phyloP scores from a whole-genome alignment of 768 basidiomycete genomes.

The Phanerochaete sordida region DNA sequence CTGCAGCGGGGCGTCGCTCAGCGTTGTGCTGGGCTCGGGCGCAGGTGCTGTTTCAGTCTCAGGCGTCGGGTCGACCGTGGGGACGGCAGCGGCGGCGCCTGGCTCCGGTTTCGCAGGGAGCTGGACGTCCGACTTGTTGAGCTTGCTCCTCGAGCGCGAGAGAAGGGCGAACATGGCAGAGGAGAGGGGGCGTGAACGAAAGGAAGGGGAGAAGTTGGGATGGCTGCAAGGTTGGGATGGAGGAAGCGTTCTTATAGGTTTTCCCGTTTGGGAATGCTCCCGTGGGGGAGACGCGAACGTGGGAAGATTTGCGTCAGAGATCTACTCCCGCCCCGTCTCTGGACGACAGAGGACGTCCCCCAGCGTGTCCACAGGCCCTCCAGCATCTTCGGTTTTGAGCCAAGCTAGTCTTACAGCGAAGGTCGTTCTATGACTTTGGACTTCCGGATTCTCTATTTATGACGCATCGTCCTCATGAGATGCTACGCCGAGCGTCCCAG shows the following conservation, averaged over 20 bases:
- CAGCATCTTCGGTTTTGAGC: too few species aligned
- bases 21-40: not conserved
- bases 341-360: too few species aligned
- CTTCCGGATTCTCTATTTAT: too few species aligned
- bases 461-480: too few species aligned
- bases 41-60: not conserved
- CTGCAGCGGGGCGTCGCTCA: not conserved
- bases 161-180: not conserved
- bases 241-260: not conserved
- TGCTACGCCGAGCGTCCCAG: too few species aligned
- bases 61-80: not conserved
- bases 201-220: not conserved
- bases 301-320: not conserved
- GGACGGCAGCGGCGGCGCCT: not conserved
- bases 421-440: too few species aligned
- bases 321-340: not conserved
- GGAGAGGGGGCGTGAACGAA: not conserved
- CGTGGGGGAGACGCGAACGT: not conserved
- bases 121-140: slow-evolving; percentile 1
- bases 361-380: too few species aligned
- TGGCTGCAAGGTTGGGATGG: not conserved
- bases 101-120: not conserved
- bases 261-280: slow-evolving; percentile 1
- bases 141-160: slow-evolving; percentile 2
- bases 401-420: too few species aligned